Evolutionary conservation across 1,284 basidiomycete species (phyloP).

Genomic region (Tylopilus sp.): DNA sequence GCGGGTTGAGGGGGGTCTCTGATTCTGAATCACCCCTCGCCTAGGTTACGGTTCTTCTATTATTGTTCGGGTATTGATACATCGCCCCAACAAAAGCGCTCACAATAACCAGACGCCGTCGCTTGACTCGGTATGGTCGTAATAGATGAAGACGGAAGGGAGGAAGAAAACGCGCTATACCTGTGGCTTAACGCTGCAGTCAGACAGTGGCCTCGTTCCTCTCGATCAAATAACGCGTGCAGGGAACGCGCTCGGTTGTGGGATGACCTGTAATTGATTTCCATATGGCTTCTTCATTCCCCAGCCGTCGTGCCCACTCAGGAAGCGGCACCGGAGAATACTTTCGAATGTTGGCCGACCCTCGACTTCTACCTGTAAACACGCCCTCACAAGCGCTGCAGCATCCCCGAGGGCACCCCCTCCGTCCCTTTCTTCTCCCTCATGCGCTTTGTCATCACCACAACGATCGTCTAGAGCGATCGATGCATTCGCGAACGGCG

Average conservation of each 20-base stretch:
- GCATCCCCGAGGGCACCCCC: conserved; percentile 81
- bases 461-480: conserved; percentile 76
- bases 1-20: not conserved
- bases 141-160: conserved; percentile 18
- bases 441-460: conserved; percentile 61
- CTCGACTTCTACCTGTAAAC: conserved; percentile 68
- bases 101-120: conserved; percentile 9
- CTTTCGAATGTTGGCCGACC: conserved; percentile 80
- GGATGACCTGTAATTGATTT: conserved; percentile 21
- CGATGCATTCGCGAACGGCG: conserved; percentile 68
- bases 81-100: conserved; percentile 5
- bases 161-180: conserved; percentile 8
- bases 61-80: conserved; percentile 14
- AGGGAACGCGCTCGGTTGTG: conserved; percentile 34
- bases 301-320: conserved; percentile 69
- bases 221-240: conserved; percentile 23
- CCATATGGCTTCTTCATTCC: conserved; percentile 37
- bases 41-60: not conserved
- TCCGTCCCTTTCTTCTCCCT: conserved; percentile 72
- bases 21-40: not conserved
- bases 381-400: conserved; percentile 74
- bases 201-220: conserved; percentile 13
- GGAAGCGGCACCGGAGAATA: conserved; percentile 74
- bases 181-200: conserved; percentile 10
- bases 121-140: not conserved